Evolutionary conservation across 495 filamentous ascomycete species (phyloP).

Genomic region (Aspergillus hancockii): DNA sequence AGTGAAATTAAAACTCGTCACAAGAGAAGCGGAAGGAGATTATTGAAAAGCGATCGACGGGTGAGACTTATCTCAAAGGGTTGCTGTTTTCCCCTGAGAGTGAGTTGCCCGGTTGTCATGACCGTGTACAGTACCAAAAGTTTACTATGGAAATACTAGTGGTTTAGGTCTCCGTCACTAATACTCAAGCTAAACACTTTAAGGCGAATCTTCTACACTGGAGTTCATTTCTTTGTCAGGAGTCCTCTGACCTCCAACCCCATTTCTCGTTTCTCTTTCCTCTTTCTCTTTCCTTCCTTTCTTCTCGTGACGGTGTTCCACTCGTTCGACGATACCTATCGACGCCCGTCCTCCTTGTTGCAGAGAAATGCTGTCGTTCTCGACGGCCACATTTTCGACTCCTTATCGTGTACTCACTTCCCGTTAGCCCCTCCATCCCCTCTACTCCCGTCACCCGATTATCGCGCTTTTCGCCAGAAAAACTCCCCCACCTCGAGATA

Average conservation of each 20-base stretch:
- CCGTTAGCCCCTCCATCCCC: conserved; percentile 21
- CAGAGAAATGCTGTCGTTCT: conserved; percentile 22
- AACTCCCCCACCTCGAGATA: conserved; percentile 9
- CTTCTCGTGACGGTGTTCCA: too few species aligned
- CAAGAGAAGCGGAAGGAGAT: conserved; percentile 7
- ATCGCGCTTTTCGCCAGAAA: neutral
- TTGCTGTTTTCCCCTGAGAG: neutral
- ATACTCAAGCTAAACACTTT: conserved; percentile 4
- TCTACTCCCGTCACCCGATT: neutral
- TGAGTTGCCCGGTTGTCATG: neutral
- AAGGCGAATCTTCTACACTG: conserved; percentile 1
- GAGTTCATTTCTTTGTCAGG: conserved; percentile 6
- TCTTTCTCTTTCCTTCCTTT: conserved; percentile 8
- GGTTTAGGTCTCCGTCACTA: conserved; percentile 3
- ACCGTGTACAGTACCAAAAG: neutral
- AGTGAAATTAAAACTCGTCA: neutral
- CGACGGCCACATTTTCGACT: conserved; percentile 15
- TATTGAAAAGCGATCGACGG: conserved; percentile 26
- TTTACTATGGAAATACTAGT: conserved; percentile 5
- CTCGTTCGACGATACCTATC: neutral
- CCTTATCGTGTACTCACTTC: conserved; percentile 18
- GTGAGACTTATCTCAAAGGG: conserved; percentile 14
- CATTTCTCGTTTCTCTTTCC: neutral
- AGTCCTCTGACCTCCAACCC: conserved; percentile 1
- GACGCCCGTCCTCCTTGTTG: neutral